Conservation (phyloP, 2,329 filamentous ascomycete genomes). For the Mariannaea sp. region DNA sequence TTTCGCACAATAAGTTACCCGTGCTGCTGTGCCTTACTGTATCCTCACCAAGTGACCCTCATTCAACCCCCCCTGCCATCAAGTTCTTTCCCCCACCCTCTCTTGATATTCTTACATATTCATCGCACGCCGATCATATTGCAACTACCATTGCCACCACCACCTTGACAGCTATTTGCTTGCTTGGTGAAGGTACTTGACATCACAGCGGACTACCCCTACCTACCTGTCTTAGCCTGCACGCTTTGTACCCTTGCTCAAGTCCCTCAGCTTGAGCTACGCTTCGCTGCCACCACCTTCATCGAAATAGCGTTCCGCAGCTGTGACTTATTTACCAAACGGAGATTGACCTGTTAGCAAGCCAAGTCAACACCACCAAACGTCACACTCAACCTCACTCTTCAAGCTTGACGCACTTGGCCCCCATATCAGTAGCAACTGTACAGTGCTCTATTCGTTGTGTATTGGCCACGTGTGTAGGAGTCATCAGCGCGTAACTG, state of each 20-base stretch:
- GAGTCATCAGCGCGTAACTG: neutral
- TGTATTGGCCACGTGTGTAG: slow-evolving; percentile 9
- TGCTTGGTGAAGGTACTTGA: too few relatives aligned
- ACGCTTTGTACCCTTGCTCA: slow-evolving; percentile 6
- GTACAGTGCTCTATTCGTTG: neutral
- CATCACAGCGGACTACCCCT: too few relatives aligned
- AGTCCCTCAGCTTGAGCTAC: neutral
- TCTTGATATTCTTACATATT: neutral
- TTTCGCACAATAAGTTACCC: neutral
- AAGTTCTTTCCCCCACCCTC: neutral
- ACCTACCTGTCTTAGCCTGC: neutral
- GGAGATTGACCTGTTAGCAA: neutral
- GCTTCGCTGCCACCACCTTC: neutral
- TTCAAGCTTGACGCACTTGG: neutral
- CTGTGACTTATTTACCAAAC: neutral
- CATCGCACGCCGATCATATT: neutral
- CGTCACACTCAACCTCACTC: neutral
- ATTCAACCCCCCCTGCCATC: neutral
- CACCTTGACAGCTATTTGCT: neutral
- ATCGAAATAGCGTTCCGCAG: neutral
- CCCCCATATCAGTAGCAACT: too few relatives aligned
- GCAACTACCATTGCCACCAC: neutral
- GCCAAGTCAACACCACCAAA: neutral
- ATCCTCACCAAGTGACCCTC: too few relatives aligned
- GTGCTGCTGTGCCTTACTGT: neutral